Evolutionary conservation across 352 stramenopile genomes (phyloP).

Genomic region (Phytopythium montanum): DNA sequence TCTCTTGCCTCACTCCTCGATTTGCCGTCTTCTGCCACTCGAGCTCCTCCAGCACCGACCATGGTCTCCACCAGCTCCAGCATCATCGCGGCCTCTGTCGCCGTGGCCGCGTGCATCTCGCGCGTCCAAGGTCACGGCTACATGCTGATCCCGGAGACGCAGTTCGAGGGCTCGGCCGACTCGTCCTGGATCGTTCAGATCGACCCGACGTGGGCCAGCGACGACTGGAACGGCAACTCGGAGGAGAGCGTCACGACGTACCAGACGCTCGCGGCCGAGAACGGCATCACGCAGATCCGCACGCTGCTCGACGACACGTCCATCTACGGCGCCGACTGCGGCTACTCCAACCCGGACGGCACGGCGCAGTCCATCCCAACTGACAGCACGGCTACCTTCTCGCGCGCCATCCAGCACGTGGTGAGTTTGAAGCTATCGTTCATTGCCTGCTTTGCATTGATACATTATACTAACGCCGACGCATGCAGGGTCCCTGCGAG

Average conservation of each 20-base stretch:
- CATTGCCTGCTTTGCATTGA: background rate
- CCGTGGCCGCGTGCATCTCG: constrained; percentile 9
- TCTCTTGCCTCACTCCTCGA: background rate
- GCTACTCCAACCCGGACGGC: constrained; percentile 17
- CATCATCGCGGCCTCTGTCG: constrained; percentile 5
- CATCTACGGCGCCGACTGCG: constrained; percentile 17
- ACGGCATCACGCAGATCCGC: constrained; percentile 13
- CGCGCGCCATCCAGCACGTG: constrained; percentile 12
- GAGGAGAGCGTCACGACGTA: constrained; percentile 6
- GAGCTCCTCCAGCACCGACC: background rate
- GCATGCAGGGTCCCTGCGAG: constrained; percentile 15
- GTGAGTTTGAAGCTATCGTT: background rate
- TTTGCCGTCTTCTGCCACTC: too few species aligned
- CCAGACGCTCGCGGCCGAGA: constrained; percentile 12
- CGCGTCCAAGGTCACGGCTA: constrained; percentile 17
- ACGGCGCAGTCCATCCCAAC: constrained; percentile 14
- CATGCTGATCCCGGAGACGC: constrained; percentile 18
- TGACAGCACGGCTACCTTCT: constrained; percentile 18
- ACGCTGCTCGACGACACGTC: constrained; percentile 21
- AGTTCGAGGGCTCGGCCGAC: constrained; percentile 15
- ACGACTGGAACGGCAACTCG: constrained; percentile 16
- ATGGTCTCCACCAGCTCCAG: constrained; percentile 2
- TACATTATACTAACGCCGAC: background rate
- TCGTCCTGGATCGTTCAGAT: constrained; percentile 22
- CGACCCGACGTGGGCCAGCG: constrained; percentile 13